Conservation (phyloP, 768 basidiomycete species). For the Xerocomellus chrysenteron region DNA sequence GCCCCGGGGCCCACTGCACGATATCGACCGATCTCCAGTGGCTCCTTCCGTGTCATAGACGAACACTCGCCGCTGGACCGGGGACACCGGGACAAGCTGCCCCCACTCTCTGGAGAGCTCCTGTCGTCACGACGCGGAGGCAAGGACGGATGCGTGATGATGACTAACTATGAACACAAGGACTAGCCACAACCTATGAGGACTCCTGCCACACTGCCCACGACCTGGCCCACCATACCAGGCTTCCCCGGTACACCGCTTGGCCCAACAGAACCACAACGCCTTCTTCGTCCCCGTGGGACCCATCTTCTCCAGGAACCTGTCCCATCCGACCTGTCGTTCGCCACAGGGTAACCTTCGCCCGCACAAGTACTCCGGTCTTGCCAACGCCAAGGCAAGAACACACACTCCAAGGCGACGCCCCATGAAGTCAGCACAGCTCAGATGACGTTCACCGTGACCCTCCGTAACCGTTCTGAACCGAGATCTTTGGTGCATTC, state of each 20-base stretch:
- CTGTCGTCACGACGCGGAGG: too few species aligned
- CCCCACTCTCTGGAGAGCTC: too few species aligned
- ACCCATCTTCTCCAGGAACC: conserved; percentile 83
- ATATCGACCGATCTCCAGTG: conserved; percentile 93
- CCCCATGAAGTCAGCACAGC: conserved; percentile 50
- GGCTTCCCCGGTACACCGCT: neutral
- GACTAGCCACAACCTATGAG: too few species aligned
- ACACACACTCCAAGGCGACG: conserved; percentile 40
- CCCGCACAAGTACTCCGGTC: conserved; percentile 90
- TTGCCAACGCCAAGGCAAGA: conserved; percentile 77
- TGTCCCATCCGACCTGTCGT: conserved; percentile 35
- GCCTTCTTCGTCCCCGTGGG: conserved; percentile 74
- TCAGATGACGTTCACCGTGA: conserved; percentile 40
- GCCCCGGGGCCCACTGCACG: conserved; percentile 31
- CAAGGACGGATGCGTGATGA: too few species aligned
- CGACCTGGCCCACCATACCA: too few species aligned
- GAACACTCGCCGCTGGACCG: neutral
- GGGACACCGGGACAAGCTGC: too few species aligned
- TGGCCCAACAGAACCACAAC: conserved; percentile 64
- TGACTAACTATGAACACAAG: too few species aligned
- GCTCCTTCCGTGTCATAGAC: conserved; percentile 79
- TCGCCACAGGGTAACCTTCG: conserved; percentile 72
- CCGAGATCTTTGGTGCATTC: too few species aligned
- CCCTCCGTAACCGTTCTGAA: too few species aligned
- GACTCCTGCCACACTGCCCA: too few species aligned